These are phyloP conservation scores for Daldinia sp. DNA, from an alignment of 2,329 filamentous ascomycete species.

Conservation along the genomic window DNA sequence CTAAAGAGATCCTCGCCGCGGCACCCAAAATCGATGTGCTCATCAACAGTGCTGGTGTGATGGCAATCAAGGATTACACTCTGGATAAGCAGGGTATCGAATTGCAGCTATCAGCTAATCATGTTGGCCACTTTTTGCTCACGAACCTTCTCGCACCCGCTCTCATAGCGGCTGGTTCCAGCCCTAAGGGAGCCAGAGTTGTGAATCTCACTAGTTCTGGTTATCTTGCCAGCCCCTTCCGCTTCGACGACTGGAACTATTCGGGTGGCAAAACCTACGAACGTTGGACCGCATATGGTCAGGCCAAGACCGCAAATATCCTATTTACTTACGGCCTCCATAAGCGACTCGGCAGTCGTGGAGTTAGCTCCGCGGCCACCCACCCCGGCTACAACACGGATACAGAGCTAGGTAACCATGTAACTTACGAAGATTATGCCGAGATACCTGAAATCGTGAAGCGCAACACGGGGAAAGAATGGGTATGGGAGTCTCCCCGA, in stretches of 20 bases:
- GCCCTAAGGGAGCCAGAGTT: slow-evolving; percentile 47
- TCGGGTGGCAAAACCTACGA: slow-evolving; percentile 49
- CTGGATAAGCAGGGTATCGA: slow-evolving; percentile 46
- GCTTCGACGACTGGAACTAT: slow-evolving; percentile 55
- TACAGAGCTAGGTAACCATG: slow-evolving; percentile 42
- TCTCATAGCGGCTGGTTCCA: slow-evolving; percentile 48
- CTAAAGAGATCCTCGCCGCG: slow-evolving; percentile 31
- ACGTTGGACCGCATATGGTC: slow-evolving; percentile 54
- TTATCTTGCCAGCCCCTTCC: slow-evolving; percentile 50
- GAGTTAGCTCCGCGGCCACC: slow-evolving; percentile 46
- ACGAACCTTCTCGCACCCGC: slow-evolving; percentile 56
- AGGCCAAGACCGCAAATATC: slow-evolving; percentile 59
- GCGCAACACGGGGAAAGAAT: slow-evolving; percentile 32
- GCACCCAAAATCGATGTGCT: slow-evolving; percentile 39
- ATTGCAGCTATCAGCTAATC: slow-evolving; percentile 56
- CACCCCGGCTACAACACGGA: slow-evolving; percentile 49
- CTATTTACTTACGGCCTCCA: slow-evolving; percentile 50
- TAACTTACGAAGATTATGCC: slow-evolving; percentile 37
- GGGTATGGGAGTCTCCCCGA: slow-evolving; percentile 36
- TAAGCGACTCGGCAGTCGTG: slow-evolving; percentile 44
- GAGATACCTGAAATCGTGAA: slow-evolving; percentile 43
- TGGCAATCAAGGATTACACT: slow-evolving; percentile 40
- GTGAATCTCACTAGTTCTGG: slow-evolving; percentile 54
- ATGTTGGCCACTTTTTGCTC: slow-evolving; percentile 58
- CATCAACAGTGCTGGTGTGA: slow-evolving; percentile 39